Evolutionary conservation across 1,284 basidiomycete genomes (phyloP).

Genomic region (Xanthoconium separans): DNA sequence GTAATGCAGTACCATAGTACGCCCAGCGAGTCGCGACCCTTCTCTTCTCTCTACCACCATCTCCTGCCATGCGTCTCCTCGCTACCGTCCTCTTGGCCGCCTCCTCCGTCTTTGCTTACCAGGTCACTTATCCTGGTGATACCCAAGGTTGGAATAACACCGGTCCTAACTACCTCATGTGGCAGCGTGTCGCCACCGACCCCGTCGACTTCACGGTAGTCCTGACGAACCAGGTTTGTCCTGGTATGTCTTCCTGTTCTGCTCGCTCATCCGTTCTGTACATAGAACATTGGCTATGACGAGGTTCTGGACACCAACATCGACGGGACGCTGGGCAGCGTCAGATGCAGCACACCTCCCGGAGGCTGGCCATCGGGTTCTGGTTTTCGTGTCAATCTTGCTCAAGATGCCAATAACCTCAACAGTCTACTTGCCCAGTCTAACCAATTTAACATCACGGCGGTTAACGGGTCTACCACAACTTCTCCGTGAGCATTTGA

Average conservation of each 20-base stretch:
- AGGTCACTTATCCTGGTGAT: conserved; percentile 53
- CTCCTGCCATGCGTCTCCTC: conserved; percentile 45
- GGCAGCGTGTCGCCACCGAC: conserved; percentile 68
- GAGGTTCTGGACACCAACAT: conserved; percentile 53
- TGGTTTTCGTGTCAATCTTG: conserved; percentile 70
- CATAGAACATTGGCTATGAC: conserved; percentile 28
- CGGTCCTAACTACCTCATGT: conserved; percentile 58
- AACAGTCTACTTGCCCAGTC: conserved; percentile 67
- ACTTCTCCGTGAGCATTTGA: conserved; percentile 21
- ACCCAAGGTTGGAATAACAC: conserved; percentile 56
- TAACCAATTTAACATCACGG: conserved; percentile 50
- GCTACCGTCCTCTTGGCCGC: conserved; percentile 48
- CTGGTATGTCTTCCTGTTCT: not conserved
- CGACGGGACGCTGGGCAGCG: conserved; percentile 38
- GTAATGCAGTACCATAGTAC: not conserved
- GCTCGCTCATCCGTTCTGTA: not conserved
- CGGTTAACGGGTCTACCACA: conserved; percentile 12
- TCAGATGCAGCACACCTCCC: conserved; percentile 48
- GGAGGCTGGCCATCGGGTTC: conserved; percentile 57
- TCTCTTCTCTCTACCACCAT: not conserved
- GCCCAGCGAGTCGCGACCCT: conserved; percentile 10
- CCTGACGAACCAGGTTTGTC: conserved; percentile 60
- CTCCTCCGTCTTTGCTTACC: conserved; percentile 59
- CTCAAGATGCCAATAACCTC: conserved; percentile 44
- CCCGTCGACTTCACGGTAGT: conserved; percentile 64